phyloP scores from a whole-genome alignment of 1,284 basidiomycete genomes.

The Ceratobasidium sp. region DNA sequence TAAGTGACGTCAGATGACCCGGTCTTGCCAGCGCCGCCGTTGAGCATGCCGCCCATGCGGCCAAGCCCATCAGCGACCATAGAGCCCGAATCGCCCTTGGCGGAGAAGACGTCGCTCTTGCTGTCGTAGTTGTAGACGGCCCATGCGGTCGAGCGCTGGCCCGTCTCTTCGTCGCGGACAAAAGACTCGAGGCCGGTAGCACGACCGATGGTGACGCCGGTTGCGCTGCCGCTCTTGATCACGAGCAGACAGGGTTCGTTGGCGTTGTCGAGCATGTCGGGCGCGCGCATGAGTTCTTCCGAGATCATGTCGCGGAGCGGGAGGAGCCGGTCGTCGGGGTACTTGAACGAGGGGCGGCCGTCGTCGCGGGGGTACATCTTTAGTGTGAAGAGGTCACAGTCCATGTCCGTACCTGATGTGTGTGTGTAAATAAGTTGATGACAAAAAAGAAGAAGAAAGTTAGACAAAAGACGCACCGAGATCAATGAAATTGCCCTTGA shows the following conservation, averaged over 20 bases:
- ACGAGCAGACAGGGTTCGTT: constrained; percentile 55
- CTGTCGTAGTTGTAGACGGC: constrained; percentile 14
- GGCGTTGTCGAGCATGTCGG: constrained; percentile 53
- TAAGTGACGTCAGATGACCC: constrained; percentile 44
- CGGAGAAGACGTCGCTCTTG: constrained; percentile 23
- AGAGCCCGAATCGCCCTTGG: constrained; percentile 41
- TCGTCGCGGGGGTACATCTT: constrained; percentile 56
- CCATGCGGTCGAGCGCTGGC: too few relatives aligned
- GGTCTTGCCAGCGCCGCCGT: constrained; percentile 39
- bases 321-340: constrained; percentile 55
- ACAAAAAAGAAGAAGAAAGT: constrained; percentile 46
- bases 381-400: too few relatives aligned
- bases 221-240: constrained; percentile 57
- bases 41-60: constrained; percentile 45
- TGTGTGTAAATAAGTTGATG: too few relatives aligned
- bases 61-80: constrained; percentile 28
- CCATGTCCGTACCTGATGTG: too few relatives aligned
- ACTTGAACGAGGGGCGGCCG: constrained; percentile 50
- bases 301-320: constrained; percentile 52
- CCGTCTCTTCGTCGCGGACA: too few relatives aligned
- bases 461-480: constrained; percentile 49
- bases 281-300: constrained; percentile 54
- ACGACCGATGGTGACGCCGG: constrained; percentile 54
- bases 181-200: constrained; percentile 47
- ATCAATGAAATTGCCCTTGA: constrained; percentile 53